Conservation (phyloP, 108 stramenopile species). For the Nitzschia inconspicua region DNA sequence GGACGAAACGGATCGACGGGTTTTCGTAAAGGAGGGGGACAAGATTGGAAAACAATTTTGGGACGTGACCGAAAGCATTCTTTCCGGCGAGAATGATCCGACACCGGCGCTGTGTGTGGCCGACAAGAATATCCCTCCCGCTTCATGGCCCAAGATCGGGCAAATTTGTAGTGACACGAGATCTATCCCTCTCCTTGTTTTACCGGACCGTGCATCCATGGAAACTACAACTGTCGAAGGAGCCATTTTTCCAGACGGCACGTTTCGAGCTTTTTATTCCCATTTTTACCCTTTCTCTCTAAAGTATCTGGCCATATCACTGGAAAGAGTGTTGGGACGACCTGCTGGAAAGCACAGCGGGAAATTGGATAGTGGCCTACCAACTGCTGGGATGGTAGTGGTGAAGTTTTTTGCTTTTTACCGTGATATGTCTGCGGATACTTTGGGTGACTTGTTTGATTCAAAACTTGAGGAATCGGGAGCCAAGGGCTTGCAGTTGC, state of each 20-base stretch:
- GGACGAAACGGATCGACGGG: slow-evolving; percentile 10
- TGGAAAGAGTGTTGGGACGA: slow-evolving; percentile 64
- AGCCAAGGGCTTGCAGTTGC: background rate
- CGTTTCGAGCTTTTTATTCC: background rate
- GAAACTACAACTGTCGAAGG: slow-evolving; percentile 48
- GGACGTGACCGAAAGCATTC: slow-evolving; percentile 14
- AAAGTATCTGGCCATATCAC: slow-evolving; percentile 66
- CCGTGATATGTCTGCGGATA: slow-evolving; percentile 48
- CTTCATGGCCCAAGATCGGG: slow-evolving; percentile 45
- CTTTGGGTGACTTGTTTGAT: slow-evolving; percentile 24
- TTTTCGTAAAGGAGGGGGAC: slow-evolving; percentile 8
- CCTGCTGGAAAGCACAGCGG: slow-evolving; percentile 49
- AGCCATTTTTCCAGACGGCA: slow-evolving; percentile 18
- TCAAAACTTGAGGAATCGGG: slow-evolving; percentile 11
- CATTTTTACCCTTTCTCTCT: slow-evolving; percentile 76
- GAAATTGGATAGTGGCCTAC: slow-evolving; percentile 58
- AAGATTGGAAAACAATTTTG: slow-evolving; percentile 33
- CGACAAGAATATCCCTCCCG: slow-evolving; percentile 79
- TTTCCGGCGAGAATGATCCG: slow-evolving; percentile 19
- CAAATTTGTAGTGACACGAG: slow-evolving; percentile 32
- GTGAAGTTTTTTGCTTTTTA: slow-evolving; percentile 77
- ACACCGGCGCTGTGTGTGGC: slow-evolving; percentile 43
- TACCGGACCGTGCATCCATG: slow-evolving; percentile 47
- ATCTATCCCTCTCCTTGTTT: slow-evolving; percentile 48
- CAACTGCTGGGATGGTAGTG: slow-evolving; percentile 71